phyloP scores from a whole-genome alignment of 73 alveolate species.

The Chromera velia region DNA sequence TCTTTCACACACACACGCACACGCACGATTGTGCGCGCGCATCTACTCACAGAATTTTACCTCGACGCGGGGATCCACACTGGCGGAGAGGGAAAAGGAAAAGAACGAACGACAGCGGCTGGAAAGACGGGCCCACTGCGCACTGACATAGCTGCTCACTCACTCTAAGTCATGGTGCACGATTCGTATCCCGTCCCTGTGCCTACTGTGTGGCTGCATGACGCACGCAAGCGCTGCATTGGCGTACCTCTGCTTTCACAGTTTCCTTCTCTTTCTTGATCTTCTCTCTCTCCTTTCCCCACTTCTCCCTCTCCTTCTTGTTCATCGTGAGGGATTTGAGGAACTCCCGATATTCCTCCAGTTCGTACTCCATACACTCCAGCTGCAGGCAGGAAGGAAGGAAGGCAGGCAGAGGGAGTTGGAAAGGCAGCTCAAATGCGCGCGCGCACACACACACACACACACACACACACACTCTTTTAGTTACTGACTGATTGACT shows the following conservation, averaged over 20 bases:
- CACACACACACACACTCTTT: too few species aligned
- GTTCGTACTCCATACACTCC: background rate
- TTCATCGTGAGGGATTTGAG: background rate
- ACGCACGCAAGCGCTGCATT: too few species aligned
- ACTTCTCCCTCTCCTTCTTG: background rate
- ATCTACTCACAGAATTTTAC: too few species aligned
- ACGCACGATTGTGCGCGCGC: too few species aligned
- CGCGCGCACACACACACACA: background rate
- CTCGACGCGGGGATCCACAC: too few species aligned
- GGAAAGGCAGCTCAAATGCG: background rate
- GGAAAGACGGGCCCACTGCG: background rate
- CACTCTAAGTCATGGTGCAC: too few species aligned
- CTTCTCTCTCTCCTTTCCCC: background rate
- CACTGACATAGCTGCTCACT: background rate
- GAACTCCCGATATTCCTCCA: background rate
- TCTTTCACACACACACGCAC: too few species aligned
- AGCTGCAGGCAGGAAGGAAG: background rate
- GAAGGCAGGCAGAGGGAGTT: background rate
- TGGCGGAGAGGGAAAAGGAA: background rate
- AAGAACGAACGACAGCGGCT: background rate
- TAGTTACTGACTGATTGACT: too few species aligned
- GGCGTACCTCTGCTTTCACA: too few species aligned
- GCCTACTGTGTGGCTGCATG: background rate
- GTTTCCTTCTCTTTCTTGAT: too few species aligned
- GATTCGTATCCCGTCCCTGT: too few species aligned